These are phyloP conservation scores for Talaromyces sp. DNA, from an alignment of 2,329 filamentous ascomycete species.

Conservation along the genomic window DNA sequence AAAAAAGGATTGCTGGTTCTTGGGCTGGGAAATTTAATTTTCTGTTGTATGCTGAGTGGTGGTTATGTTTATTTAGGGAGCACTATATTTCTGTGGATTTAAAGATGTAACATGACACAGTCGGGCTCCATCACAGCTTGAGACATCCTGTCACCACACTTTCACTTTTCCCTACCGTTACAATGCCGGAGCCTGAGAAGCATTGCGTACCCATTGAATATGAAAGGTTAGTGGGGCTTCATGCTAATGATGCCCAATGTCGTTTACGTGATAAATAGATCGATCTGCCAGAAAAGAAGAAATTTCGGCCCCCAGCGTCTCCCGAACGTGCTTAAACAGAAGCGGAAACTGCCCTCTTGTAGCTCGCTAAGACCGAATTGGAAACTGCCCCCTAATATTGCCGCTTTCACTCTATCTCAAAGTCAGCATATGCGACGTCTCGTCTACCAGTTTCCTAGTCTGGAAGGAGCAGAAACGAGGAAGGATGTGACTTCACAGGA, in stretches of 20 bases:
- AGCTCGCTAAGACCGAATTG: neutral
- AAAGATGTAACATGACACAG: too few relatives aligned
- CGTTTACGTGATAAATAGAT: neutral
- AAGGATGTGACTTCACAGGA: neutral
- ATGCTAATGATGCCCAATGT: too few relatives aligned
- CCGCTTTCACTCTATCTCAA: neutral
- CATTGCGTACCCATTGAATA: too few relatives aligned
- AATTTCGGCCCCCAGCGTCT: neutral
- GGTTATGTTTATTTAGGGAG: too few relatives aligned
- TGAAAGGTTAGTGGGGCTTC: too few relatives aligned
- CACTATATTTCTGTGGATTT: too few relatives aligned
- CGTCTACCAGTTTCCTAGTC: neutral
- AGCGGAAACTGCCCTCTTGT: neutral
- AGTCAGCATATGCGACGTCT: neutral
- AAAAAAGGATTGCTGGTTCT: neutral
- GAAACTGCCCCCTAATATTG: neutral
- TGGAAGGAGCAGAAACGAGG: neutral
- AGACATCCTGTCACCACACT: too few relatives aligned
- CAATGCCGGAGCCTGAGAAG: too few relatives aligned
- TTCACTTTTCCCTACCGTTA: too few relatives aligned
- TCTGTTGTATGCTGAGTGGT: neutral
- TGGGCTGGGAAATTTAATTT: neutral
- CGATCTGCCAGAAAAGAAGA: neutral
- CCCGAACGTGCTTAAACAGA: neutral
- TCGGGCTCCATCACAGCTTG: too few relatives aligned